phyloP scores from a whole-genome alignment of 208 protist species.

The Wallacemonas sp. region DNA sequence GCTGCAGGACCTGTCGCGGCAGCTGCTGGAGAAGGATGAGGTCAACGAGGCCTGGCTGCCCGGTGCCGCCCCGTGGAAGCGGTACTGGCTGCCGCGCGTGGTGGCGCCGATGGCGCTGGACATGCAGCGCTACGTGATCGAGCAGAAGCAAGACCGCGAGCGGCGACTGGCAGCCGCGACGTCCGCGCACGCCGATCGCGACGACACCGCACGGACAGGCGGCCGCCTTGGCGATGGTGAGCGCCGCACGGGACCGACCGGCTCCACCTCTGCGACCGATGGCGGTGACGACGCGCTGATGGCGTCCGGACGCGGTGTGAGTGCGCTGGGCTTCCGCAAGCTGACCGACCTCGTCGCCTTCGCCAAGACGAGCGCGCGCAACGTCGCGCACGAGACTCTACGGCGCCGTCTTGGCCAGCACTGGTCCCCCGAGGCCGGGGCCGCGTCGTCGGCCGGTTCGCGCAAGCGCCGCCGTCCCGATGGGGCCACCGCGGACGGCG shows the following conservation, averaged over 20 bases:
- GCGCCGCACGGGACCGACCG: no score
- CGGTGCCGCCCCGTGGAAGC: constrained; percentile 27
- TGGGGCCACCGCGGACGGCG: constrained; percentile 23
- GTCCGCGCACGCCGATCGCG: background rate
- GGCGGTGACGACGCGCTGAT: background rate
- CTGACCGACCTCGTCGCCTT: constrained; percentile 50
- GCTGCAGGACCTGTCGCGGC: constrained; percentile 50
- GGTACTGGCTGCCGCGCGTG: constrained; percentile 48
- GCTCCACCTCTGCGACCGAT: no score
- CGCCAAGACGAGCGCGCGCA: constrained; percentile 38
- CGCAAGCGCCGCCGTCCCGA: constrained; percentile 15
- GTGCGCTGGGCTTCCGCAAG: constrained; percentile 66
- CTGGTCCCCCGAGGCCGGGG: constrained; percentile 19
- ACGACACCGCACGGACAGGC: no score
- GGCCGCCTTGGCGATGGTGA: no score
- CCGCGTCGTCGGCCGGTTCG: background rate
- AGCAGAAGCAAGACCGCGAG: constrained; percentile 22
- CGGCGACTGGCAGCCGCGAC: background rate
- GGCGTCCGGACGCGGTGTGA: constrained; percentile 43
- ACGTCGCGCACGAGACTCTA: constrained; percentile 62
- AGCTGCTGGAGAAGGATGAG: constrained; percentile 69
- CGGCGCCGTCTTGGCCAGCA: constrained; percentile 37
- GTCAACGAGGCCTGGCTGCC: constrained; percentile 85
- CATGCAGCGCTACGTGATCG: constrained; percentile 44
- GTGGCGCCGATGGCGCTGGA: constrained; percentile 46